These are phyloP conservation scores for Chrysoporthe cubensis DNA, from an alignment of 2,329 filamentous ascomycete genomes.

Conservation along the genomic window DNA sequence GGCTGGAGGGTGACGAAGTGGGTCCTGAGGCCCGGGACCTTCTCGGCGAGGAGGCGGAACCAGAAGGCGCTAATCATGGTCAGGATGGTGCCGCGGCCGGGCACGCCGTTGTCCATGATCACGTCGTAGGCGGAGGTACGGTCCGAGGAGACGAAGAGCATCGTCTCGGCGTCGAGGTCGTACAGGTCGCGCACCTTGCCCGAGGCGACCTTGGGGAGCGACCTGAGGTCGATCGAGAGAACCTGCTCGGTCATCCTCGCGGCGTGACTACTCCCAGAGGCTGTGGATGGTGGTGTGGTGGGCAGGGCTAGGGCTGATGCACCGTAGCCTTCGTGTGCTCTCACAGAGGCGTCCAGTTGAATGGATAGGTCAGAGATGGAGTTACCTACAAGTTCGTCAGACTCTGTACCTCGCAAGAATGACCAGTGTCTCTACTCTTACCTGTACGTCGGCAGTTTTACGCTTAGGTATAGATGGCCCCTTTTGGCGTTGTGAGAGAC, in stretches of 20 bases:
- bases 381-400: not conserved
- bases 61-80: conserved; percentile 54
- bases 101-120: conserved; percentile 73
- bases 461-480: not conserved
- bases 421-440: not conserved
- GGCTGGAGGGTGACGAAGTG: conserved; percentile 56
- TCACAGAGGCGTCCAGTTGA: not conserved
- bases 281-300: not conserved
- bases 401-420: not conserved
- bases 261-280: not conserved
- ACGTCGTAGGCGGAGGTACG: conserved; percentile 96
- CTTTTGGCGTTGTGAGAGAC: not conserved
- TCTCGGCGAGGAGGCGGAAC: conserved; percentile 53
- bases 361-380: not conserved
- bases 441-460: not conserved
- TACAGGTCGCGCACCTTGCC: conserved; percentile 39
- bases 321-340: not conserved
- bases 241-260: conserved; percentile 26
- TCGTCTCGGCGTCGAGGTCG: conserved; percentile 35
- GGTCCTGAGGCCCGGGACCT: conserved; percentile 52
- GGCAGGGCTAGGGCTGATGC: not conserved
- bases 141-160: conserved; percentile 40
- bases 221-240: conserved; percentile 35
- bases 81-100: conserved; percentile 58
- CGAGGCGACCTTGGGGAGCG: conserved; percentile 38